A percentile compares a stretch with the other conserved stretches of the same genome.
phyloP scores from a whole-genome alignment of 345 rosid genomes.

The Barbarea vulgaris region DNA sequence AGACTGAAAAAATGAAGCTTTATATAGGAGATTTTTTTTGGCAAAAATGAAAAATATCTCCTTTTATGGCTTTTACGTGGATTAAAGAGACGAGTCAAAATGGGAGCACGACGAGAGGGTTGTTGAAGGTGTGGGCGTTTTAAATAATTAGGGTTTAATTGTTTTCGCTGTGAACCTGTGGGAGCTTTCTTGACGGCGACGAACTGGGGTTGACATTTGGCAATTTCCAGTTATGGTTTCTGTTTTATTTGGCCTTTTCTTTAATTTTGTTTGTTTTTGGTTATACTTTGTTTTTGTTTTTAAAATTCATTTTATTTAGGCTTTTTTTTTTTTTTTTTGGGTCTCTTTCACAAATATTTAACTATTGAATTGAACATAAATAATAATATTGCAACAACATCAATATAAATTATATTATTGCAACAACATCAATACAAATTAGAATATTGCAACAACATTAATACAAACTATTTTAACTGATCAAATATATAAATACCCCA shows the following conservation, averaged over 20 bases:
- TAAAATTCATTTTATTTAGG: background rate
- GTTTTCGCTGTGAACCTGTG: background rate
- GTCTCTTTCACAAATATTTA: background rate
- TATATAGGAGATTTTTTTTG: constrained; percentile 1
- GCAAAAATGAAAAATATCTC: background rate
- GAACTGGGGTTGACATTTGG: constrained; percentile 30
- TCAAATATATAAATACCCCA: background rate
- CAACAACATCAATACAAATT: background rate
- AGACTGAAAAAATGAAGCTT: constrained; percentile 11
- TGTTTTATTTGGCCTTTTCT: background rate
- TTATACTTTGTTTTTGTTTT: background rate
- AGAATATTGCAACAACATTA: background rate
- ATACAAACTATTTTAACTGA: no score
- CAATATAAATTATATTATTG: no score
- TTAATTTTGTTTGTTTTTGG: background rate
- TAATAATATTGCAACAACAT: background rate
- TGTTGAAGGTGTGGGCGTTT: constrained; percentile 28
- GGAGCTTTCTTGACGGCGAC: constrained; percentile 27
- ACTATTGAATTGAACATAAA: background rate
- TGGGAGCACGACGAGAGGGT: constrained; percentile 25
- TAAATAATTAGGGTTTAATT: constrained; percentile 19
- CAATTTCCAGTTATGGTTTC: background rate
- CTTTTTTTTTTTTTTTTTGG: no score
- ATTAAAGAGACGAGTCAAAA: background rate
- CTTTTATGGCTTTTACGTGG: constrained; percentile 18